Percentiles rank a stretch among this genome's conserved stretches.
Conservation (phyloP, 106 monocot genomes). For the Platanthera guangdongensis region DNA sequence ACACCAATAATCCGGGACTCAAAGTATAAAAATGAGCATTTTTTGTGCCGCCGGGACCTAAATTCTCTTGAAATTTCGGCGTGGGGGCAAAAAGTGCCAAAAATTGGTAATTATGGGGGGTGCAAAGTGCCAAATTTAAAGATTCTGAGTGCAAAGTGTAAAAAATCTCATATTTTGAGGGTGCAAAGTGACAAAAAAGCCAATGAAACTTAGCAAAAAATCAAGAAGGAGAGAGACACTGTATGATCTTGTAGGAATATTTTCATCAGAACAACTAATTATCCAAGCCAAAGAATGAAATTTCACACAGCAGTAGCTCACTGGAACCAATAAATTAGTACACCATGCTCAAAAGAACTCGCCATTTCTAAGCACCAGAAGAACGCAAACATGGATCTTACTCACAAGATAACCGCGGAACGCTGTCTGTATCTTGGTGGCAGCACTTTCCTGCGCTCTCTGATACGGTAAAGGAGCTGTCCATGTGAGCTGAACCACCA, state of each 20-base stretch:
- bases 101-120: no score
- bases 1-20: no score
- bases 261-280: not conserved
- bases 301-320: not conserved
- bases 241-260: not conserved
- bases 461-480: constrained; percentile 13
- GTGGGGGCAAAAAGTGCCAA: no score
- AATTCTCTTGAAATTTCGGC: no score
- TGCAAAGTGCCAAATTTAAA: no score
- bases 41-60: no score
- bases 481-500: constrained; percentile 58
- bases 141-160: no score
- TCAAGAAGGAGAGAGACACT: no score
- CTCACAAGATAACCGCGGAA: constrained; percentile 74
- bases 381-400: constrained; percentile 16
- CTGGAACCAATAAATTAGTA: not conserved
- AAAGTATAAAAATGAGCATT: no score
- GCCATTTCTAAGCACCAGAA: not conserved
- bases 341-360: not conserved
- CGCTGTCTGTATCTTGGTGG: constrained; percentile 47
- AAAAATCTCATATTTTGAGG: no score
- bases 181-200: no score
- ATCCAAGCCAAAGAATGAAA: not conserved
- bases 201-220: no score
- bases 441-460: constrained; percentile 25